Evolutionary conservation across 2,329 filamentous ascomycete genomes (phyloP).

Genomic region (Fusarium papillatum): DNA sequence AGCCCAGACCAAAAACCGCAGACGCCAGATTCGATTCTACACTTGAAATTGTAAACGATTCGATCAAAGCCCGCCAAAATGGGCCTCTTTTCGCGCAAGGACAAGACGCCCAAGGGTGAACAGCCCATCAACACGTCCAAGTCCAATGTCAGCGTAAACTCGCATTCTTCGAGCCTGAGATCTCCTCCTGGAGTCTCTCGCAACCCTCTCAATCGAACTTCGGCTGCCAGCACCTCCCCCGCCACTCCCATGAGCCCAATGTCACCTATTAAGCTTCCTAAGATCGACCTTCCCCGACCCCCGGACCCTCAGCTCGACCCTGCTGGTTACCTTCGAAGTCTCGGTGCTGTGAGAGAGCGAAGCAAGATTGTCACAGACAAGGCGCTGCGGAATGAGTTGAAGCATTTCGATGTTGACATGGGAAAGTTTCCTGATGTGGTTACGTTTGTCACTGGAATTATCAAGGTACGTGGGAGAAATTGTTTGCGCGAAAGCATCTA

Average conservation of each 20-base stretch:
- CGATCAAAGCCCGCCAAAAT: conserved; percentile 51
- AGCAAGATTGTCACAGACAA: conserved; percentile 81
- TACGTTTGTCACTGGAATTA: conserved; percentile 90
- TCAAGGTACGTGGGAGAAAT: conserved; percentile 77
- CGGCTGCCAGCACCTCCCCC: conserved; percentile 62
- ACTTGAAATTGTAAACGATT: not conserved
- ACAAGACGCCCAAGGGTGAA: conserved; percentile 61
- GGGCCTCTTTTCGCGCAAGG: conserved; percentile 70
- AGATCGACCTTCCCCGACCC: conserved; percentile 84
- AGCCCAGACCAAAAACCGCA: conserved; percentile 30
- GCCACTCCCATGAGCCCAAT: conserved; percentile 66
- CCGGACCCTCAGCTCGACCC: conserved; percentile 92
- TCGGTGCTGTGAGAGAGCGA: conserved; percentile 88
- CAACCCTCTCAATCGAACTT: conserved; percentile 62
- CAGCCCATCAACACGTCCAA: conserved; percentile 58
- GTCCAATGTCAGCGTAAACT: conserved; percentile 66
- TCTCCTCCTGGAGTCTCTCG: conserved; percentile 39
- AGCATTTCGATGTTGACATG: conserved; percentile 92
- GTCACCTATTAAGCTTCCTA: conserved; percentile 71
- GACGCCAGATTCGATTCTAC: conserved; percentile 11
- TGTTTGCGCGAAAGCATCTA: not conserved
- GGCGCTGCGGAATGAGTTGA: conserved; percentile 81
- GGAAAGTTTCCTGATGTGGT: conserved; percentile 87
- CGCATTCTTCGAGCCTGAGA: conserved; percentile 59
- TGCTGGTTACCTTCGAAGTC: conserved; percentile 89